A percentile compares a stretch with the other conserved stretches of the same genome.
These are phyloP conservation scores for Fomitopsis serialis DNA, from an alignment of 768 basidiomycete species.

Conservation along the genomic window DNA sequence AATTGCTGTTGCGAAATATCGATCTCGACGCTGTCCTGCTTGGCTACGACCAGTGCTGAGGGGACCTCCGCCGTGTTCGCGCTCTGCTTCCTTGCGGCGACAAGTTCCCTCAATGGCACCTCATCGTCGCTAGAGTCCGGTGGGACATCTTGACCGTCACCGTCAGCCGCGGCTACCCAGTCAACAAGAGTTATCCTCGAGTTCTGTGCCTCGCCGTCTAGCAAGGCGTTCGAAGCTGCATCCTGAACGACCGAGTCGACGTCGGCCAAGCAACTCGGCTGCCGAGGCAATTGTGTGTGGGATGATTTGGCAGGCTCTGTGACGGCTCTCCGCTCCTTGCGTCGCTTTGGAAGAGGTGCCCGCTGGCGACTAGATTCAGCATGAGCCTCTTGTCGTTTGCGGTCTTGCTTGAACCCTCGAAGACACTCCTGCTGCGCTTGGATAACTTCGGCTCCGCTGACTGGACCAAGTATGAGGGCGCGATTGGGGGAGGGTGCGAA, in stretches of 20 bases:
- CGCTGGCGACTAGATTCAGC: no score
- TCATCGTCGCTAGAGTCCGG: conserved; percentile 14
- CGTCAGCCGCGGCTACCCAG: conserved; percentile 4
- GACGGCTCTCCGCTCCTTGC: background rate
- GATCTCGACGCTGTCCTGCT: background rate
- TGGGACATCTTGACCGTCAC: background rate
- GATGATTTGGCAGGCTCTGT: background rate
- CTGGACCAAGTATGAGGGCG: background rate
- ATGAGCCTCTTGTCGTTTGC: no score
- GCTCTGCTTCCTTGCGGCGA: background rate
- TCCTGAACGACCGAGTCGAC: conserved; percentile 12
- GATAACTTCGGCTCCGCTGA: no score
- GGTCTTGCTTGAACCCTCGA: no score
- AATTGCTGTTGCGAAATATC: background rate
- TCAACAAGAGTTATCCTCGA: background rate
- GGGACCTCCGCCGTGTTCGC: background rate
- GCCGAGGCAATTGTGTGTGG: background rate
- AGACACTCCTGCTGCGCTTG: no score
- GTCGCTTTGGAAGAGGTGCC: no score
- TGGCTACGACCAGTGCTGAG: background rate
- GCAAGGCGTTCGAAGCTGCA: conserved; percentile 6
- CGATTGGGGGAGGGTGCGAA: background rate
- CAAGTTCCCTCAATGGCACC: background rate
- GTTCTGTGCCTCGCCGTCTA: background rate
- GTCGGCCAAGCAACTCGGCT: background rate